Evolutionary conservation across 352 stramenopile species (phyloP).

Genomic region (Globisporangium orthogonon): DNA sequence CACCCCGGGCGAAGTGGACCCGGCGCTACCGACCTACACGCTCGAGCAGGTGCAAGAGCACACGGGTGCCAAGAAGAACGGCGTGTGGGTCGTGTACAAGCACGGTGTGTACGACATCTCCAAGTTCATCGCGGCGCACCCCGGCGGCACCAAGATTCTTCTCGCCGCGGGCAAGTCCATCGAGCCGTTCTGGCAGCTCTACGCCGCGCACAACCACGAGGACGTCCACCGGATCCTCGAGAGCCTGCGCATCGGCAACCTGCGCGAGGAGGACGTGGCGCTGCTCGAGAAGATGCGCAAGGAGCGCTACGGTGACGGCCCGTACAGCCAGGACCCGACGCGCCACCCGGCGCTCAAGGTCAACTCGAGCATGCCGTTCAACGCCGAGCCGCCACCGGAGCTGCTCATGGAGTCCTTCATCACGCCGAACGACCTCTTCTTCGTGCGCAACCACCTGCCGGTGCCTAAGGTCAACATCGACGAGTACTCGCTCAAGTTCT

Average conservation of each 20-base stretch:
- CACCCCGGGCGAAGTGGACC: slow-evolving; percentile 24
- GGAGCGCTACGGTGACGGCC: slow-evolving; percentile 82
- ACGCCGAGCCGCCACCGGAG: slow-evolving; percentile 90
- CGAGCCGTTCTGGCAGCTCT: slow-evolving; percentile 95
- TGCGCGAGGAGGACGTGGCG: slow-evolving; percentile 83
- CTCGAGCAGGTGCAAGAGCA: slow-evolving; percentile 71
- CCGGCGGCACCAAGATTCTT: slow-evolving; percentile 88
- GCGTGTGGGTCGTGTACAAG: slow-evolving; percentile 92
- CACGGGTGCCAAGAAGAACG: slow-evolving; percentile 57
- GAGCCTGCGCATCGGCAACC: slow-evolving; percentile 86
- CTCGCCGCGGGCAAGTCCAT: slow-evolving; percentile 83
- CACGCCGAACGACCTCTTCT: slow-evolving; percentile 97
- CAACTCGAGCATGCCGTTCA: slow-evolving; percentile 93
- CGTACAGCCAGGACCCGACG: slow-evolving; percentile 91
- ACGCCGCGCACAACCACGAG: slow-evolving; percentile 92
- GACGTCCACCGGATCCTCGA: slow-evolving; percentile 92
- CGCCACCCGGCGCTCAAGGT: slow-evolving; percentile 87
- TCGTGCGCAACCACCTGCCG: slow-evolving; percentile 97
- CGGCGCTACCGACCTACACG: slow-evolving; percentile 51
- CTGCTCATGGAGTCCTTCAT: slow-evolving; percentile 93
- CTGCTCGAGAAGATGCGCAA: slow-evolving; percentile 82
- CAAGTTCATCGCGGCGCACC: slow-evolving; percentile 93
- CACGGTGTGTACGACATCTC: slow-evolving; percentile 97
- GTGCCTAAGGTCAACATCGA: slow-evolving; percentile 85
- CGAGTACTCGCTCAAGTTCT: slow-evolving; percentile 34